Conservation (phyloP, 352 stramenopile species). For the Phytophthora sojae region DNA sequence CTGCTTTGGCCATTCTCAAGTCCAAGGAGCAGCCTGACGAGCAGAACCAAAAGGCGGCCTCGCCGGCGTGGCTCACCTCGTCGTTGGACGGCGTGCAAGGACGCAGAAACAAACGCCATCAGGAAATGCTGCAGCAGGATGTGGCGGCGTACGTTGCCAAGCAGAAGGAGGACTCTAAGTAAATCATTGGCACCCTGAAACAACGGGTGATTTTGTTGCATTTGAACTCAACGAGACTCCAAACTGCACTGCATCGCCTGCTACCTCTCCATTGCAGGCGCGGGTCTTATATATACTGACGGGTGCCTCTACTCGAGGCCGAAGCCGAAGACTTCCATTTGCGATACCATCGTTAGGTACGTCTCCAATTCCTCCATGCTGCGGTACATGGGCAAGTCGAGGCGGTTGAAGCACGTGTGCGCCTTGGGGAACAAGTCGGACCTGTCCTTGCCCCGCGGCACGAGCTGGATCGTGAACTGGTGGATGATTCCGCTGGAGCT, state of each 20-base stretch:
- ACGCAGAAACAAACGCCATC: conserved; percentile 57
- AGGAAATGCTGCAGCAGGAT: conserved; percentile 58
- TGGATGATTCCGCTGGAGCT: conserved; percentile 85
- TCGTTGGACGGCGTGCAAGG: conserved; percentile 52
- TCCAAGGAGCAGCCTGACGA: conserved; percentile 18
- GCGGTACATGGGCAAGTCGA: conserved; percentile 79
- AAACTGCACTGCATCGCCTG: conserved; percentile 1
- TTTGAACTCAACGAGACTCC: neutral
- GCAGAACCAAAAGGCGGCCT: conserved; percentile 14
- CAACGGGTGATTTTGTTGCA: neutral
- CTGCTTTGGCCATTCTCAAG: conserved; percentile 38
- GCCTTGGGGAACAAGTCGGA: conserved; percentile 70
- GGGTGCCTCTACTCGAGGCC: conserved; percentile 42
- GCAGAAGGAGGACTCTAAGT: conserved; percentile 30
- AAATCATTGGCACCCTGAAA: neutral
- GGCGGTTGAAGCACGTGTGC: conserved; percentile 88
- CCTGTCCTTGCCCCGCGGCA: conserved; percentile 51
- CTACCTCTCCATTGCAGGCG: neutral
- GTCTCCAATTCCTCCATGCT: conserved; percentile 75
- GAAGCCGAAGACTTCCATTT: conserved; percentile 67
- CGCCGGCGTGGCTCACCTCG: conserved; percentile 19
- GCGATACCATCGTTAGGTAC: conserved; percentile 79
- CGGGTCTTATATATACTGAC: conserved; percentile 11
- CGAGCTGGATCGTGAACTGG: conserved; percentile 83
- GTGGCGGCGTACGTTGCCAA: conserved; percentile 51